Conservation (phyloP, 352 stramenopile species). For the Phytopythium sindhum region DNA sequence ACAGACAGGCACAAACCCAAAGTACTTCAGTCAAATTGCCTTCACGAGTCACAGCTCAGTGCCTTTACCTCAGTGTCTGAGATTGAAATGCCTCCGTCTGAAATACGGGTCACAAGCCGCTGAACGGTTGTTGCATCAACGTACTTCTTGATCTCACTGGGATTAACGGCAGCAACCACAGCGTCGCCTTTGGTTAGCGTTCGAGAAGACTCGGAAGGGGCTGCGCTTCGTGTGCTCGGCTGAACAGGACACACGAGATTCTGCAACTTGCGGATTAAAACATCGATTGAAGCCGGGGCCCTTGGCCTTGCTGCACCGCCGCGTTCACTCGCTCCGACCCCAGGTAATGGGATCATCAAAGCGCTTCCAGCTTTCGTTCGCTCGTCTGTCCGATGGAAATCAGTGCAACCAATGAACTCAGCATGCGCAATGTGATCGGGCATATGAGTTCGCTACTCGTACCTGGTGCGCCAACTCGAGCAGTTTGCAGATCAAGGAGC, state of each 20-base stretch:
- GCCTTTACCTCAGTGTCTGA: constrained; percentile 22
- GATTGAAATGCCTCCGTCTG: constrained; percentile 33
- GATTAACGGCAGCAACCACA: constrained; percentile 1
- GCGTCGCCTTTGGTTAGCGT: constrained; percentile 3
- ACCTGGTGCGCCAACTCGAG: constrained; percentile 22
- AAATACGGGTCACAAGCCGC: constrained; percentile 35
- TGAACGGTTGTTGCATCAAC: constrained; percentile 38
- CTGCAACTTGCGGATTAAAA: constrained; percentile 30
- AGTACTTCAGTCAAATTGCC: neutral
- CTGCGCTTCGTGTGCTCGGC: constrained; percentile 1
- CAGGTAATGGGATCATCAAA: neutral
- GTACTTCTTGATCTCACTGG: constrained; percentile 28
- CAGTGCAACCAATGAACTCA: neutral
- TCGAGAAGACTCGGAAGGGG: constrained; percentile 13
- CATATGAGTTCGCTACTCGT: neutral
- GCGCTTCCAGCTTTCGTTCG: neutral
- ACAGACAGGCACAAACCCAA: constrained; percentile 1
- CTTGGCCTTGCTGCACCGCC: neutral
- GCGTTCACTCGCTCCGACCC: neutral
- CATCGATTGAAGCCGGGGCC: neutral
- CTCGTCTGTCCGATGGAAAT: neutral
- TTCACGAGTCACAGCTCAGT: neutral
- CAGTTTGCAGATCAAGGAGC: constrained; percentile 38
- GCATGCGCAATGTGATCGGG: neutral
- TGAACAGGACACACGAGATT: constrained; percentile 18